Conservation (phyloP, 1,284 basidiomycete genomes). For the Ceratobasidium sp. region DNA sequence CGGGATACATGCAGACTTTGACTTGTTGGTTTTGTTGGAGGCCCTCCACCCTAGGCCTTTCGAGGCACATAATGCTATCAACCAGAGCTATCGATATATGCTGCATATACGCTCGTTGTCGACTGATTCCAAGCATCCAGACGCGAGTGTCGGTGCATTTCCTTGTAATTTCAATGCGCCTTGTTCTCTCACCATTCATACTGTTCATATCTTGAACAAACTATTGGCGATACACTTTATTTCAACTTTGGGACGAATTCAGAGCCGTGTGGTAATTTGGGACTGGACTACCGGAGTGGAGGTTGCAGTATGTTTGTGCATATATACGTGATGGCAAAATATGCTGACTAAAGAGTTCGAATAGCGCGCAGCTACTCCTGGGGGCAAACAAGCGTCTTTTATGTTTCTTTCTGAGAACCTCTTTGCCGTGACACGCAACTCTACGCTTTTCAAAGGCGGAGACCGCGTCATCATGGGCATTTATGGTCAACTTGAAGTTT, state of each 20-base stretch:
- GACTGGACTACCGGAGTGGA: constrained; percentile 5
- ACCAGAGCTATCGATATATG: neutral
- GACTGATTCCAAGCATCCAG: neutral
- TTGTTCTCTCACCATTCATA: neutral
- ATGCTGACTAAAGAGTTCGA: no score
- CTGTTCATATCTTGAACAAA: neutral
- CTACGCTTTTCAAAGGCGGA: neutral
- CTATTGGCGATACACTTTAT: neutral
- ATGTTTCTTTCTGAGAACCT: neutral
- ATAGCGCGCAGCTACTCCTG: neutral
- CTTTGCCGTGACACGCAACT: neutral
- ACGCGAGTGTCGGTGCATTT: neutral
- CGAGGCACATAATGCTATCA: neutral
- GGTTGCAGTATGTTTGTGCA: neutral
- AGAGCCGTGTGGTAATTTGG: neutral
- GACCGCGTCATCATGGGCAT: neutral
- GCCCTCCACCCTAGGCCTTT: neutral
- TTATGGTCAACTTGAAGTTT: neutral
- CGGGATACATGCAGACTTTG: neutral
- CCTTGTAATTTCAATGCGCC: neutral
- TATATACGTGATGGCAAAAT: neutral
- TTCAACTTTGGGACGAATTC: neutral
- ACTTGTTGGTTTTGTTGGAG: constrained; percentile 5
- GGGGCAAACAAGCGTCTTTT: constrained; percentile 6
- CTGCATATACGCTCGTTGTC: neutral